These are phyloP conservation scores for Rachicladosporium sp. DNA, from an alignment of 2,329 filamentous ascomycete species.

Conservation along the genomic window DNA sequence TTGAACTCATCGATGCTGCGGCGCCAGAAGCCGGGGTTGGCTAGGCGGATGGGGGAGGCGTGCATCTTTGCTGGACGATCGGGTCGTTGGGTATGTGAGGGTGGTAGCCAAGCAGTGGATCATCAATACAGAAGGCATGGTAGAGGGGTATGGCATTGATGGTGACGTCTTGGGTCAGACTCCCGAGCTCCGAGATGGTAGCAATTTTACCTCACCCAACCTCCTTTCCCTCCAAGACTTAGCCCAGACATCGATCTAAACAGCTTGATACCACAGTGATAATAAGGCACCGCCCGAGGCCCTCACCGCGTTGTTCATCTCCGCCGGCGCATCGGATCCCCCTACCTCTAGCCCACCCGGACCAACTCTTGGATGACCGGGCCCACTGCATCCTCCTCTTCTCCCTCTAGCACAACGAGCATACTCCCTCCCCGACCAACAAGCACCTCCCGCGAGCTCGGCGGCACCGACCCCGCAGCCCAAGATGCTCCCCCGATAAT, in stretches of 20 bases:
- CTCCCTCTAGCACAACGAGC: background rate
- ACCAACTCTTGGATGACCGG: too few relatives aligned
- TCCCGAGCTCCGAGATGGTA: background rate
- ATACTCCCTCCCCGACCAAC: conserved; percentile 6
- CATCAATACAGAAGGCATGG: background rate
- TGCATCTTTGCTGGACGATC: conserved; percentile 6
- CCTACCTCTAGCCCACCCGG: too few relatives aligned
- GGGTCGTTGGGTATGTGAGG: too few relatives aligned
- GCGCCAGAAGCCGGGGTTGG: conserved; percentile 40
- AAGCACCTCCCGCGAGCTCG: conserved; percentile 16
- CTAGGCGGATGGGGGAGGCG: conserved; percentile 11
- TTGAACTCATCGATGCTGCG: conserved; percentile 48
- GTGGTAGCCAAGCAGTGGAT: too few relatives aligned
- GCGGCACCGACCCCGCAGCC: conserved; percentile 13
- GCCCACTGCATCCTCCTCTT: too few relatives aligned
- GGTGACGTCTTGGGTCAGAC: background rate
- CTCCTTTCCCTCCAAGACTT: too few relatives aligned
- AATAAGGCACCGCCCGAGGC: too few relatives aligned
- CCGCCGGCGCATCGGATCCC: too few relatives aligned
- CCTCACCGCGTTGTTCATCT: too few relatives aligned
- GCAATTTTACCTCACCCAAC: too few relatives aligned
- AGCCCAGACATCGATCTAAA: too few relatives aligned
- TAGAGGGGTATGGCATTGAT: background rate
- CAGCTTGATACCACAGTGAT: too few relatives aligned
- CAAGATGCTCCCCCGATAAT: conserved; percentile 28